Evolutionary conservation across 164 flowering plant genomes (phyloP), one percentile per base, ranked within the genome.

Genomic region (Echeveria elegans): DNA sequence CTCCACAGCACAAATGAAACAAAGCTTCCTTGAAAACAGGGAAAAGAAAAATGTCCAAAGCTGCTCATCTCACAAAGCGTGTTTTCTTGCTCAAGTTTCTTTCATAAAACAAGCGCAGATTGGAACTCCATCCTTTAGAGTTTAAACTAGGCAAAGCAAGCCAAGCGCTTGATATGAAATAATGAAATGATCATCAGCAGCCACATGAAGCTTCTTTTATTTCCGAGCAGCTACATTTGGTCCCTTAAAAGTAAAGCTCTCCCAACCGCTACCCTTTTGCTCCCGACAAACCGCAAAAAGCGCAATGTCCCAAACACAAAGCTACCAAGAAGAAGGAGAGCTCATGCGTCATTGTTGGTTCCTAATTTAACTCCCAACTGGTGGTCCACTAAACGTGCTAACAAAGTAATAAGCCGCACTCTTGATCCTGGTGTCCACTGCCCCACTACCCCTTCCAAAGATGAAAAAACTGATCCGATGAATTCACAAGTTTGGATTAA

Each of bases 161-260:
- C 30, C 24, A 48, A 53, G 29, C 60, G 16, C 60, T 24, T 53
- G 60, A 53, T 23, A 26, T 10, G 21, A 26, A 53, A 53, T 48
- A 9, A 48, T 34, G 5, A 34, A 9, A 48, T 34, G 5, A 34
- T 34, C 37, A 34, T 53, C 60, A 53, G 9, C 60, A 53, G 4
- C 30, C 60, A 30, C 60, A 53, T 53, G 31, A 53, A 53, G 60
- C 60, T 53, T 53, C 29, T 23, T 53, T 53, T 11, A 23, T 53
- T 24, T 26, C 30, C 11, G 0, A 23, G 16, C 60, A 53, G 30
- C 60, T 12, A 23, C 29, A 6, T 53, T 53, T 53, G 24, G 60
- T 53, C 60, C 60, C 60, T 53, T 24, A 53, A n/a, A 53, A 53
- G 60, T 24, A 53, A 53, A 53, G 16, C 29, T 26, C 60, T 53